phyloP scores from a whole-genome alignment of 1,284 basidiomycete species.

The Marasmius oreades region DNA sequence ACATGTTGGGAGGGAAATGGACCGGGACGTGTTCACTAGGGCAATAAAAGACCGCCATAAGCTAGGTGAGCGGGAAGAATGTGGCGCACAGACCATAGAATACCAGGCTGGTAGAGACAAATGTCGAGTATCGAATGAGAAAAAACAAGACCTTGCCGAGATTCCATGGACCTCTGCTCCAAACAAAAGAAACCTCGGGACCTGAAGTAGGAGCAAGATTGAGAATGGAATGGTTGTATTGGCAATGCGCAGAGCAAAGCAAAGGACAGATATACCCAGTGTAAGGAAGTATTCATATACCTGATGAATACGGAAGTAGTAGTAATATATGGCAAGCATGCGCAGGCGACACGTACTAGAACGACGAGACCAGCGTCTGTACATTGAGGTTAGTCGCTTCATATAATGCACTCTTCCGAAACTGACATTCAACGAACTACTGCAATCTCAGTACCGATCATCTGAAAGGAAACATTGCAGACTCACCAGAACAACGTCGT shows the following conservation, averaged over 20 bases:
- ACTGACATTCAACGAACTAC: too few species aligned
- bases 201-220: neutral
- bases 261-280: neutral
- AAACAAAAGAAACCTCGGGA: neutral
- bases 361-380: neutral
- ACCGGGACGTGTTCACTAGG: neutral
- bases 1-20: neutral
- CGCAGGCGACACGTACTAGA: neutral
- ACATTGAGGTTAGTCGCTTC: too few species aligned
- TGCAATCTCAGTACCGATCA: too few species aligned
- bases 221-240: too few species aligned
- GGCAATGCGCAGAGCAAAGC: neutral
- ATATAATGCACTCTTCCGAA: too few species aligned
- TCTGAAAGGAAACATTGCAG: too few species aligned
- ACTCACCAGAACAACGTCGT: too few species aligned
- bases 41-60: neutral
- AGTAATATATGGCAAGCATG: neutral
- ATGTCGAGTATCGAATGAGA: neutral
- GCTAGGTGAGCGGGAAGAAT: too few species aligned
- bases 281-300: slow-evolving; percentile 2
- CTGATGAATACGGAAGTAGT: neutral
- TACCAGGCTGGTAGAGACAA: neutral
- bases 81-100: neutral
- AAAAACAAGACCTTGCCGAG: neutral
- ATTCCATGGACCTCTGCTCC: neutral